phyloP scores from a whole-genome alignment of 2,329 filamentous ascomycete genomes.

The Stagonosporopsis cucurbitacearum region DNA sequence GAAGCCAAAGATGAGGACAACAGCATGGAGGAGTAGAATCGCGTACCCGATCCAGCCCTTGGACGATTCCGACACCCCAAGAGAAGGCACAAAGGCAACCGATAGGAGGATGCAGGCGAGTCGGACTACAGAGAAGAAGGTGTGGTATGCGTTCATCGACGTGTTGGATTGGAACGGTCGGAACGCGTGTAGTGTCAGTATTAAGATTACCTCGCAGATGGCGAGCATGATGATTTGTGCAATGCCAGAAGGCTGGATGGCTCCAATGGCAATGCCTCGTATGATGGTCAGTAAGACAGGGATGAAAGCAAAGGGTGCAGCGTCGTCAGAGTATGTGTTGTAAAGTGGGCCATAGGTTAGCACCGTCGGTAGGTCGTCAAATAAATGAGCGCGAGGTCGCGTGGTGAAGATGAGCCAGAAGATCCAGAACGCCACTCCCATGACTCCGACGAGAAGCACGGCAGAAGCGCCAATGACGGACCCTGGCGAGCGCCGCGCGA shows the following conservation, averaged over 20 bases:
- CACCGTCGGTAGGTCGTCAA: constrained; percentile 90
- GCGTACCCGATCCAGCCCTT: constrained; percentile 97
- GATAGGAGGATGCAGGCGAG: constrained; percentile 67
- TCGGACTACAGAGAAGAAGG: constrained; percentile 78
- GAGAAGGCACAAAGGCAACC: constrained; percentile 77
- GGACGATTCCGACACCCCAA: constrained; percentile 77
- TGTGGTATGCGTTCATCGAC: constrained; percentile 97
- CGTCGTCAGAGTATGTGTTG: constrained; percentile 95
- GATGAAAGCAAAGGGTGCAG: constrained; percentile 86
- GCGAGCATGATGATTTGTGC: constrained; percentile 91
- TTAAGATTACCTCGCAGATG: constrained; percentile 90
- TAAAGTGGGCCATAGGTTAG: constrained; percentile 92
- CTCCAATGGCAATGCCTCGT: constrained; percentile 88
- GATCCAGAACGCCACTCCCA: constrained; percentile 79
- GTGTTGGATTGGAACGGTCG: constrained; percentile 88
- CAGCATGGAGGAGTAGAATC: constrained; percentile 83
- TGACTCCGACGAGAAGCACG: constrained; percentile 73
- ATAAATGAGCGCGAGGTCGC: constrained; percentile 83
- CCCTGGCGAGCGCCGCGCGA: constrained; percentile 70
- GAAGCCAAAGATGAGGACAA: constrained; percentile 88
- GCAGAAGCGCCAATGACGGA: constrained; percentile 78
- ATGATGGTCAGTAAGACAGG: constrained; percentile 85
- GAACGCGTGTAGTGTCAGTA: constrained; percentile 87
- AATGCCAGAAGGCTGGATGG: constrained; percentile 89
- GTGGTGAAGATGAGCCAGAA: constrained; percentile 81